A percentile compares a stretch with the other conserved stretches of the same genome.
Evolutionary conservation across 1,284 basidiomycete genomes (phyloP).

Genomic region (Ustilago lituana): DNA sequence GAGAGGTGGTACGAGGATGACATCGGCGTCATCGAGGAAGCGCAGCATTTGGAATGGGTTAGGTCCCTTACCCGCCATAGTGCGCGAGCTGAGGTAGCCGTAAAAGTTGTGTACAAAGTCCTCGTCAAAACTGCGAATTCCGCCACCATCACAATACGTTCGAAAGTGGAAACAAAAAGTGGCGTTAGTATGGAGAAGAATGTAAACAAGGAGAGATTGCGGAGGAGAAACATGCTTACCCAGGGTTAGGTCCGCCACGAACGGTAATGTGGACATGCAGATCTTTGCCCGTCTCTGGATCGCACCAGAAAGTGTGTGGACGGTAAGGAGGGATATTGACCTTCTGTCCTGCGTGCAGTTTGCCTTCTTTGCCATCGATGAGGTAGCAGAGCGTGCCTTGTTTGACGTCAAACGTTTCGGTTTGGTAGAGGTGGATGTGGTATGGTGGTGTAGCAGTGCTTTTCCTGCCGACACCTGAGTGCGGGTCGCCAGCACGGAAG

Average conservation of each 20-base stretch:
- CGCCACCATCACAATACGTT: too few species aligned
- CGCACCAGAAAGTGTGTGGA: conserved; percentile 67
- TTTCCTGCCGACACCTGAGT: conserved; percentile 56
- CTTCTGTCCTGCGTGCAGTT: conserved; percentile 58
- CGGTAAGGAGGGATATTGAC: conserved; percentile 59
- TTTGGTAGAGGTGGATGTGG: conserved; percentile 64
- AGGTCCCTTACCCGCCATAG: conserved; percentile 48
- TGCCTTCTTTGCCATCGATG: conserved; percentile 65
- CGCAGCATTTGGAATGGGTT: conserved; percentile 66
- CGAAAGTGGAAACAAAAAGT: too few species aligned
- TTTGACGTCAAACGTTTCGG: conserved; percentile 63
- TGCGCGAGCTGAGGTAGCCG: conserved; percentile 57
- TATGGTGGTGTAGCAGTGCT: conserved; percentile 66
- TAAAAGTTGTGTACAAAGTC: conserved; percentile 66
- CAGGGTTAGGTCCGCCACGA: conserved; percentile 61
- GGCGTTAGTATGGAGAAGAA: not conserved
- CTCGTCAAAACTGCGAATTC: conserved; percentile 55
- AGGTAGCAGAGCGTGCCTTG: conserved; percentile 62
- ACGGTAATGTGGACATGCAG: conserved; percentile 65
- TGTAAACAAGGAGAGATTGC: too few species aligned
- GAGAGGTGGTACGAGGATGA: conserved; percentile 61
- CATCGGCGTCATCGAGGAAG: conserved; percentile 64
- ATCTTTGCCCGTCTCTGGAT: conserved; percentile 50
- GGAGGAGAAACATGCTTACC: conserved; percentile 13
- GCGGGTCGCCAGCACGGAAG: conserved; percentile 58